Conservation (phyloP, 2,329 filamentous ascomycete species). For the Trichoderma sp. region DNA sequence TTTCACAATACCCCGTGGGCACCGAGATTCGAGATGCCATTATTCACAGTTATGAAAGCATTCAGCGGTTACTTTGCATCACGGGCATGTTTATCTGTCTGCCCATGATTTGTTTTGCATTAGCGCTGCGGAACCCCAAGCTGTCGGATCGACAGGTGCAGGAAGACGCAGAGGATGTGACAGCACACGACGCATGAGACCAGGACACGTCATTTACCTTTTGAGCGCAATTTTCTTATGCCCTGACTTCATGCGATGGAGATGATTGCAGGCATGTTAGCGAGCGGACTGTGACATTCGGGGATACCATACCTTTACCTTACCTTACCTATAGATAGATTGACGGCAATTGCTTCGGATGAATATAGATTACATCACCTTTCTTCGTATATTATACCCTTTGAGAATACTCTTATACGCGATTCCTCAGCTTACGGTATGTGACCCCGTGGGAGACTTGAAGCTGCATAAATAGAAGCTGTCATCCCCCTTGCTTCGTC, state of each 20-base stretch:
- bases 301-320: constrained; percentile 6
- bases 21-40: constrained; percentile 49
- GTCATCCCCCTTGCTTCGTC: neutral
- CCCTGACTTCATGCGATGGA: neutral
- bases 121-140: constrained; percentile 48
- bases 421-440: neutral
- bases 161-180: constrained; percentile 29
- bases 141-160: constrained; percentile 44
- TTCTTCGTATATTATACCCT: neutral
- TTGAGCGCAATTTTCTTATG: neutral
- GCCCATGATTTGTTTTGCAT: constrained; percentile 51
- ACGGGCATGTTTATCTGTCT: constrained; percentile 51
- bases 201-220: neutral
- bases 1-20: constrained; percentile 45
- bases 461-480: neutral
- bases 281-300: neutral
- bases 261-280: neutral
- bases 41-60: constrained; percentile 48
- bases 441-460: neutral
- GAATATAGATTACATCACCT: neutral
- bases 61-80: constrained; percentile 50
- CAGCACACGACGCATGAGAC: constrained; percentile 16
- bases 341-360: neutral
- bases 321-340: constrained; percentile 4
- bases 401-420: neutral